Evolutionary conservation across 108 stramenopile genomes (phyloP).

Genomic region (Ochromonas danica): DNA sequence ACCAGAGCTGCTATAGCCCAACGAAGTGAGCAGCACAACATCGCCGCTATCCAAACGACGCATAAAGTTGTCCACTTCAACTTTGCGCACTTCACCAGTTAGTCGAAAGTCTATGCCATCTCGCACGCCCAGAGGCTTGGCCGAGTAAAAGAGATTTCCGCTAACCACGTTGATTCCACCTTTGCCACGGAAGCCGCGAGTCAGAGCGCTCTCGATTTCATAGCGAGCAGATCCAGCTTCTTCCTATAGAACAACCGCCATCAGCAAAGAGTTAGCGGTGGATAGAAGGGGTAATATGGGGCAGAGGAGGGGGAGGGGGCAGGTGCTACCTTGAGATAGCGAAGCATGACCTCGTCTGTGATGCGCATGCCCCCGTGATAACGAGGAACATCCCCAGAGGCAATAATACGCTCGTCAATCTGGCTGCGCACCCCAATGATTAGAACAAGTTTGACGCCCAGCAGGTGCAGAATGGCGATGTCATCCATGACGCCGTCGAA

Average conservation of each 20-base stretch:
- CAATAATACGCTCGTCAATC: conserved; percentile 46
- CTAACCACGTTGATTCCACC: conserved; percentile 64
- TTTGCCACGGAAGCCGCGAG: conserved; percentile 53
- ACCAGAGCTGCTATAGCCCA: conserved; percentile 82
- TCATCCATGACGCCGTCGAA: conserved; percentile 84
- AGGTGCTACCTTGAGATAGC: no score
- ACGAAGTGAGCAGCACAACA: conserved; percentile 79
- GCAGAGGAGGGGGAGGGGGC: conserved; percentile 46
- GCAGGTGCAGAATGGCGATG: conserved; percentile 77
- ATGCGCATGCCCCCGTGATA: conserved; percentile 47
- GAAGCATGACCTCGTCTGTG: neutral
- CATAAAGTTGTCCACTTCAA: conserved; percentile 78
- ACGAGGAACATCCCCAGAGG: conserved; percentile 58
- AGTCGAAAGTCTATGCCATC: conserved; percentile 38
- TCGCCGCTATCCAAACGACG: conserved; percentile 74
- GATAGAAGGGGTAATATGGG: conserved; percentile 70
- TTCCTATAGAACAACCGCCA: conserved; percentile 89
- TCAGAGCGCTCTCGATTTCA: conserved; percentile 85
- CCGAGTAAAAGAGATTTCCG: conserved; percentile 56
- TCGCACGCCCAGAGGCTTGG: conserved; percentile 47
- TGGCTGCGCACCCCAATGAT: conserved; percentile 67
- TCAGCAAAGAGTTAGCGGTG: conserved; percentile 69
- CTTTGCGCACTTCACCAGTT: conserved; percentile 80
- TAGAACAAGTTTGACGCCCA: conserved; percentile 83
- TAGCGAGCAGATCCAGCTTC: conserved; percentile 90